Evolutionary conservation across 495 filamentous ascomycete genomes (phyloP), one percentile per base, ranked within the genome.

Genomic region (Articulospora tetracladia): DNA sequence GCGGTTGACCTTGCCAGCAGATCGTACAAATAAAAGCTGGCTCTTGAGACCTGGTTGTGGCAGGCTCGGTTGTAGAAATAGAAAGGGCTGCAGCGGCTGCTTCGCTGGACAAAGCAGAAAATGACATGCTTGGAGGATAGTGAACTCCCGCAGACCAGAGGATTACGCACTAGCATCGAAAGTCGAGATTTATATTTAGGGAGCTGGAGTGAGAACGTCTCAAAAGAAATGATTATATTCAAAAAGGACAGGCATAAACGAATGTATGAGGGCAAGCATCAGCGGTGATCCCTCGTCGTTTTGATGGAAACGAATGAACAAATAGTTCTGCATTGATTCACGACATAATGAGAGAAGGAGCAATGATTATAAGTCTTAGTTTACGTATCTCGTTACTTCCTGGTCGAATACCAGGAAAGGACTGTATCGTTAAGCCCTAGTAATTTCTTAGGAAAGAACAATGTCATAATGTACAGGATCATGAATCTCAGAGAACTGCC

Each of bases 21-120:
- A 80, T 77, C 2, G 77, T 79, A 68, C 78, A 79, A 8, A 72
- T 73, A 66, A 80, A 80, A 32, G 69, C 22, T 46, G 66, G 58
- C 25, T 56, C 56, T 22, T 48, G 7, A 55, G 28, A 23, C 1
- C 27, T 13, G 28, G 41, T 32, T n/a, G 17, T 30, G 47, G 27
- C 17, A 50, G 39, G 8, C 15, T 46, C 17, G 47, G 30, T 15
- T n/a, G 19, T 39, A 15, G 28, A 15, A 6, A 15, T 34, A 6
- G 44, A 39, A 39, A n/a, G 34, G 34, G 34, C n/a, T 39, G 34
- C 34, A n/a, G 34, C 10, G 34, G 34, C 34, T 39, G n/a, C 34
- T 39, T 39, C 10, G 10, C 10, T 39, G 34, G 10, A 39, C 34
- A 39, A 10, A 39, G 34, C 34, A 39, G 10, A 10, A 10, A 39